Base-by-base conservation (phyloP, 2,329 filamentous ascomycete genomes). In the Penicillium palitans region DNA sequence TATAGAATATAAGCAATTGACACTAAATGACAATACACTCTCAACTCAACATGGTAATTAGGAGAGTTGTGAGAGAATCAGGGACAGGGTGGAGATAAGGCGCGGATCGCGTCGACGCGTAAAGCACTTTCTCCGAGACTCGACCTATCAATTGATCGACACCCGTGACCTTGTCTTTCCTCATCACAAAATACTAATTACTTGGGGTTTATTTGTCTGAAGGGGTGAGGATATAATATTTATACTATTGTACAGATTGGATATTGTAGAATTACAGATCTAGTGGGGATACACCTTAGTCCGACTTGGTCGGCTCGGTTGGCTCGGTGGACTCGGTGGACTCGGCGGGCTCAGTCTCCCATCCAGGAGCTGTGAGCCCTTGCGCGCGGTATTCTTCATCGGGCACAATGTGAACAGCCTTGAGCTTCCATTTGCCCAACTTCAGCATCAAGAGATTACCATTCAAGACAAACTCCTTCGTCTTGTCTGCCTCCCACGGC, bases 391-490 rank as follows among this genome's bases (percentile, higher is more conserved):
- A 86, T 24, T 84, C 78, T 37, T 80, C 77, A 58, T 87, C 84
- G 13, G 76, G 74, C 6, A 87, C 71, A 42, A 87, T 77, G 46
- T 80, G 78, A 31, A 87, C 77, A 24, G 86, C 74, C 65, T 82
- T 83, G 37, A 87, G 76, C 65, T 83, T 86, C 78, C 82, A 85
- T 67, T 88, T 88, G 8, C 85, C 85, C 2, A 81, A 65, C 59
- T 83, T 76, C 10, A 87, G 62, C 9, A 87, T 78, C n/a, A 88
- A 63, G 2, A 83, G 68, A 2, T 80, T 74, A 29, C 74, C 80
- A 27, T 82, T 79, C 6, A 84, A 70, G 37, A 86, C 71, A 54
- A 79, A 83, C 19, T 80, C 75, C 17, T 80, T 69, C 0, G 80
- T 80, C 47, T 79, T 76, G 2, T 75, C 71, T 0, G 70, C 65